phyloP scores from a whole-genome alignment of 2,329 filamentous ascomycete genomes.

The Colletotrichum musicola region DNA sequence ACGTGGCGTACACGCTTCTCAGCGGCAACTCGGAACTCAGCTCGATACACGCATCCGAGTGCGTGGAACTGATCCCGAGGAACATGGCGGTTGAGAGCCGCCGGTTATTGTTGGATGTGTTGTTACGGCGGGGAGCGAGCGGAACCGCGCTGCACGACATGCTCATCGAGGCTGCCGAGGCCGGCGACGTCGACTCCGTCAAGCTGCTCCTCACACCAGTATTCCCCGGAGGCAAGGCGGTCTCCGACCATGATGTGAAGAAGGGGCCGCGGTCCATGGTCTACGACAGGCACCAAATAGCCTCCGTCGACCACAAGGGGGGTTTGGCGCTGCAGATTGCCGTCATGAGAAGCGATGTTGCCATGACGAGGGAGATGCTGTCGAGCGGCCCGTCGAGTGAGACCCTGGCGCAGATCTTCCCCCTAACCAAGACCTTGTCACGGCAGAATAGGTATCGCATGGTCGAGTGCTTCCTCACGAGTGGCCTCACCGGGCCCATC shows the following conservation, averaged over 20 bases:
- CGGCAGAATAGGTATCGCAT: conserved; percentile 60
- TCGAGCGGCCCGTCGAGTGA: conserved; percentile 59
- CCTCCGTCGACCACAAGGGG: conserved; percentile 65
- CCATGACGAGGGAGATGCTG: conserved; percentile 61
- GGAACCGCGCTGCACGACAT: conserved; percentile 62
- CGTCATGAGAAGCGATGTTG: conserved; percentile 57
- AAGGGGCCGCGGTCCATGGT: conserved; percentile 46
- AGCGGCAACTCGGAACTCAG: conserved; percentile 57
- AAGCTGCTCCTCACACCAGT: conserved; percentile 63
- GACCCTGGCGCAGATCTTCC: conserved; percentile 63
- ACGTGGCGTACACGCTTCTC: conserved; percentile 62
- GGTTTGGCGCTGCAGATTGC: conserved; percentile 65
- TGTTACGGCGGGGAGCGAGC: conserved; percentile 64
- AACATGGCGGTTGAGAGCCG: conserved; percentile 60
- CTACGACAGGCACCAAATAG: conserved; percentile 60
- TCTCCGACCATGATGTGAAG: conserved; percentile 33
- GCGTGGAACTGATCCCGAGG: conserved; percentile 62
- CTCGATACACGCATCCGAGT: conserved; percentile 61
- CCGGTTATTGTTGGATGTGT: conserved; percentile 56
- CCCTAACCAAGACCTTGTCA: conserved; percentile 58
- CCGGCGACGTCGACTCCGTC: conserved; percentile 60
- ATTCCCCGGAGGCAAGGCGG: conserved; percentile 54
- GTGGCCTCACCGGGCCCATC: conserved; percentile 59
- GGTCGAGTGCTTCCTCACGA: conserved; percentile 62
- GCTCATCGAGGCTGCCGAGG: conserved; percentile 62